Evolutionary conservation across 306 rosid species (phyloP), one percentile per base, ranked within the genome.

Genomic region (Coriaria nepalensis): DNA sequence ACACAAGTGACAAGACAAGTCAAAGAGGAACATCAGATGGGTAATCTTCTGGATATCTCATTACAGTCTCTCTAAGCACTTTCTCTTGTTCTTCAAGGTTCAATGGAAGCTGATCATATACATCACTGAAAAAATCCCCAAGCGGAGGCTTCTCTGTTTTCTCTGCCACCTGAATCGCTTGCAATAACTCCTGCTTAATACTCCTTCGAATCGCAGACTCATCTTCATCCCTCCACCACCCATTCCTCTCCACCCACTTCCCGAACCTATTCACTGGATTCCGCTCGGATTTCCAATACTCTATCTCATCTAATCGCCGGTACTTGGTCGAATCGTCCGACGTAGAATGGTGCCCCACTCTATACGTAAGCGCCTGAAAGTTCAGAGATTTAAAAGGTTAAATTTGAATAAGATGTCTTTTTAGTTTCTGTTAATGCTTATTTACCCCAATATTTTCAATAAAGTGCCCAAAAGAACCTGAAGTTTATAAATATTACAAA

Each of bases 341-440:
- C 13, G 87, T 83, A 7, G 94, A 83, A 67, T 83, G 87, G 59
- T 83, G 94, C 52, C 87, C 94, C 43, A 69, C 94, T 79, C 94
- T 73, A 33, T 82, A 82, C 8, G 76, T 71, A 6, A 83, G 77
- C 49, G 79, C 83, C 87, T 79, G 67, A n/a, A n/a, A n/a, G n/a
- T n/a, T n/a, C n/a, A n/a, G n/a, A n/a, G n/a, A n/a, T n/a, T n/a
- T n/a, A n/a, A n/a, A n/a, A n/a, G n/a, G n/a, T n/a, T n/a, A n/a
- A n/a, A n/a, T n/a, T n/a, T n/a, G n/a, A n/a, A n/a, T n/a, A n/a
- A n/a, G n/a, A n/a, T n/a, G n/a, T n/a, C n/a, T n/a, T n/a, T n/a
- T n/a, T n/a, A n/a, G n/a, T n/a, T n/a, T n/a, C n/a, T n/a, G n/a
- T n/a, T n/a, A n/a, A n/a, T n/a, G n/a, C n/a, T n/a, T n/a, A n/a